phyloP scores from a whole-genome alignment of 2,329 filamentous ascomycete genomes.

The Ophiostoma sp. region DNA sequence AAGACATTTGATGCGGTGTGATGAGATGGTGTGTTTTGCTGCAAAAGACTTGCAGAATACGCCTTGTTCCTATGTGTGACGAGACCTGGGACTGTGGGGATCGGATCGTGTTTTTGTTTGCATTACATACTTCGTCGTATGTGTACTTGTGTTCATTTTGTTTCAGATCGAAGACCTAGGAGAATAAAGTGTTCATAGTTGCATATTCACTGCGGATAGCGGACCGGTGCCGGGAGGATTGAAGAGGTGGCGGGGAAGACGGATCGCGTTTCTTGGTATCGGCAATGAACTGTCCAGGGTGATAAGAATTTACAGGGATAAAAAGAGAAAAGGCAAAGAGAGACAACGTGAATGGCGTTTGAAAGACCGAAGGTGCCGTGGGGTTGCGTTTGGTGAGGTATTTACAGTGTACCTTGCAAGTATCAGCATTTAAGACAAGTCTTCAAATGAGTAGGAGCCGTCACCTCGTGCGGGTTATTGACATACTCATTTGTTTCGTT shows the following conservation, averaged over 20 bases:
- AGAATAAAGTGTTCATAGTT: neutral
- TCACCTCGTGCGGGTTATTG: no score
- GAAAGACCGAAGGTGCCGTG: neutral
- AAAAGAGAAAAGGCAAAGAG: neutral
- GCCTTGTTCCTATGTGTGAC: neutral
- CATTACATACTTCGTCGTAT: no score
- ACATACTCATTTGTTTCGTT: no score
- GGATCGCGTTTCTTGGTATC: neutral
- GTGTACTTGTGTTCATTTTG: no score
- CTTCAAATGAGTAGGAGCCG: no score
- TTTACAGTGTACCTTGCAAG: neutral
- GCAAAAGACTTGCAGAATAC: neutral
- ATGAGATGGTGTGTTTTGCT: slow-evolving; percentile 7
- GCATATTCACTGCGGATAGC: neutral
- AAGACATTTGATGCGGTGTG: neutral
- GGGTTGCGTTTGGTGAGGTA: neutral
- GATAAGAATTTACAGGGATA: neutral
- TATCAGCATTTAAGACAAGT: neutral
- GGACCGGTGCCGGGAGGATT: neutral
- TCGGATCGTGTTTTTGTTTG: neutral
- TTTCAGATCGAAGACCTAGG: no score
- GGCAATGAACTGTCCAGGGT: neutral
- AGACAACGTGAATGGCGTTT: neutral
- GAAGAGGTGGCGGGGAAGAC: neutral
- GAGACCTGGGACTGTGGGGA: neutral